Conservation (phyloP, 108 stramenopile genomes). For the Cylindrotheca closterium region DNA sequence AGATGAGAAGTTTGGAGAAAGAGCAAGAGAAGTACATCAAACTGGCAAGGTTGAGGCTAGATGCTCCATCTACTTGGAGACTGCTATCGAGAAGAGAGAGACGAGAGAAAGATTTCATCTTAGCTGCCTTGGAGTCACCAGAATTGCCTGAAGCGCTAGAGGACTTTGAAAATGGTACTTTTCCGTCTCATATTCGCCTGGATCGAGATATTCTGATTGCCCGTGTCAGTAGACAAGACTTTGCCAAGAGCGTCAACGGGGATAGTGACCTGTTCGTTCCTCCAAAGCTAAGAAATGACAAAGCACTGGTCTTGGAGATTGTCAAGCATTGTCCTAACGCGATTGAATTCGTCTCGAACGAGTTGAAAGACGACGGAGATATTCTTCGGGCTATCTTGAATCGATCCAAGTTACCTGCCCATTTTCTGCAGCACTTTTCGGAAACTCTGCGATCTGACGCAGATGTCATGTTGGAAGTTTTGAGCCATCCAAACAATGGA, state of each 20-base stretch:
- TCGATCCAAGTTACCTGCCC: constrained; percentile 4
- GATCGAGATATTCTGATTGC: constrained; percentile 33
- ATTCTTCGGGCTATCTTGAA: constrained; percentile 12
- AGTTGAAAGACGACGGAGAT: constrained; percentile 25
- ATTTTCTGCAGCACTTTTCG: constrained; percentile 29
- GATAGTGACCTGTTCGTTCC: constrained; percentile 26
- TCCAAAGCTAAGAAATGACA: constrained; percentile 20
- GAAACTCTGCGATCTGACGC: constrained; percentile 19
- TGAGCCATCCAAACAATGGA: constrained; percentile 6
- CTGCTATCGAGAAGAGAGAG: constrained; percentile 8
- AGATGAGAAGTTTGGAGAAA: constrained; percentile 24
- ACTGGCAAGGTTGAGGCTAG: constrained; percentile 22
- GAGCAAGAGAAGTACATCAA: constrained; percentile 29
- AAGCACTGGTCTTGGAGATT: constrained; percentile 24
- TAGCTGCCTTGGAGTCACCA: constrained; percentile 26
- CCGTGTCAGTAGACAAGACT: constrained; percentile 14
- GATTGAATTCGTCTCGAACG: constrained; percentile 16
- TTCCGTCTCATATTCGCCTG: constrained; percentile 16
- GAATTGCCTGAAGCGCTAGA: constrained; percentile 18
- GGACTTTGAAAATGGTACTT: constrained; percentile 18
- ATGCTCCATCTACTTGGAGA: constrained; percentile 20
- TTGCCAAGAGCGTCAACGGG: not conserved
- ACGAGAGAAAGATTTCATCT: constrained; percentile 23
- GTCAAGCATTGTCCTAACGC: constrained; percentile 6
- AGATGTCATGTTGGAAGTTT: constrained; percentile 9